Conservation (phyloP, 1,139 yeast genomes). For the Sugiyamaella pinicola region DNA sequence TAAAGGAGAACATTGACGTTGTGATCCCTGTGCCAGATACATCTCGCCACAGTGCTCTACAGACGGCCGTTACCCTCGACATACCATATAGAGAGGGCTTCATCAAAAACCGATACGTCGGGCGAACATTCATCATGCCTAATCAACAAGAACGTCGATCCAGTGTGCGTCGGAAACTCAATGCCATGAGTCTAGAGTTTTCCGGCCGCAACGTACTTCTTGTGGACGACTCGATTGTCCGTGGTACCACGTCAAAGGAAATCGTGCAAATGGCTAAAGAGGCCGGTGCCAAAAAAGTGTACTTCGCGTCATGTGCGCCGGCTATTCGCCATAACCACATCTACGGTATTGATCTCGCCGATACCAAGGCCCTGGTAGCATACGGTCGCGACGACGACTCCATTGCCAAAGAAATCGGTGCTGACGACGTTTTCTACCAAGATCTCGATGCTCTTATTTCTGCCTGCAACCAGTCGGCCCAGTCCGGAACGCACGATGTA, state of each 20-base stretch:
- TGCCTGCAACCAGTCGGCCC: slow-evolving; percentile 56
- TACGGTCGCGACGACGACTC: slow-evolving; percentile 72
- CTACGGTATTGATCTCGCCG: slow-evolving; percentile 96
- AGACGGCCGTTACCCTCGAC: slow-evolving; percentile 79
- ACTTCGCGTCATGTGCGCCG: slow-evolving; percentile 96
- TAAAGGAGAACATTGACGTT: slow-evolving; percentile 71
- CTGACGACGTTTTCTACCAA: slow-evolving; percentile 90
- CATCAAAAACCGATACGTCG: slow-evolving; percentile 93
- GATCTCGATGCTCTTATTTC: slow-evolving; percentile 75
- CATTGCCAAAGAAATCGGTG: slow-evolving; percentile 79
- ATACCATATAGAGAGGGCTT: slow-evolving; percentile 95
- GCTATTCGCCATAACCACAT: slow-evolving; percentile 94
- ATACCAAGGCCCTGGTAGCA: slow-evolving; percentile 91
- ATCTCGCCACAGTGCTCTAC: slow-evolving; percentile 89
- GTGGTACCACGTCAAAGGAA: slow-evolving; percentile 97
- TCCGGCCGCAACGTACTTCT: slow-evolving; percentile 81
- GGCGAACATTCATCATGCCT: slow-evolving; percentile 98
- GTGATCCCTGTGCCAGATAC: slow-evolving; percentile 99
- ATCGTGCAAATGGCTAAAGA: slow-evolving; percentile 97
- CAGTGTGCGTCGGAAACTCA: slow-evolving; percentile 89
- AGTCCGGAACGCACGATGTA: slow-evolving; percentile 36
- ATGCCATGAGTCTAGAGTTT: slow-evolving; percentile 95
- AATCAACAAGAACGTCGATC: slow-evolving; percentile 93
- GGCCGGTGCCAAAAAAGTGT: slow-evolving; percentile 93
- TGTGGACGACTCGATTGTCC: slow-evolving; percentile 95